phyloP scores from a whole-genome alignment of 1,284 basidiomycete genomes.

The Ganoderma multipileum region DNA sequence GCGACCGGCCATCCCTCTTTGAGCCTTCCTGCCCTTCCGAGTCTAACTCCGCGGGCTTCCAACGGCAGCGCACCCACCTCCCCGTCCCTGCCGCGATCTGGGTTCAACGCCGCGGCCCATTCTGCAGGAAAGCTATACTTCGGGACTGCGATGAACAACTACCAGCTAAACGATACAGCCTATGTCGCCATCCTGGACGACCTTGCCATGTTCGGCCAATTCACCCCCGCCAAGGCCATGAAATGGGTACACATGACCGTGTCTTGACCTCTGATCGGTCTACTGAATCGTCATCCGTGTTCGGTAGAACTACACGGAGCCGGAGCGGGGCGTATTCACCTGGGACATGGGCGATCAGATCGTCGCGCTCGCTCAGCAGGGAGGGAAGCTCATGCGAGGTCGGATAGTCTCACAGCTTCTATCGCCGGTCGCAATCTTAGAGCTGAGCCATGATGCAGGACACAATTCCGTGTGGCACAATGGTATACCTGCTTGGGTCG shows the following conservation, averaged over 20 bases:
- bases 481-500: constrained; percentile 58
- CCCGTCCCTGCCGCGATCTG: not conserved
- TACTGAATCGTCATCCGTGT: not conserved
- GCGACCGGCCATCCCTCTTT: not conserved
- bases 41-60: not conserved
- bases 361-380: constrained; percentile 50
- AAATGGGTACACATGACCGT: constrained; percentile 60
- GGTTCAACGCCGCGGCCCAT: constrained; percentile 45
- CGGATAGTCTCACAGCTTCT: not conserved
- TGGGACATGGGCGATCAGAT: constrained; percentile 53
- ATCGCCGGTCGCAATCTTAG: too few species aligned
- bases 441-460: too few species aligned
- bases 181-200: constrained; percentile 52
- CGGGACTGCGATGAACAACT: constrained; percentile 64
- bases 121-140: constrained; percentile 64
- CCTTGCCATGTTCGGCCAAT: constrained; percentile 51
- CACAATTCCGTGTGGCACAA: constrained; percentile 64
- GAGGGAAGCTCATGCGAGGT: constrained; percentile 45
- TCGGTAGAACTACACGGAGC: constrained; percentile 57
- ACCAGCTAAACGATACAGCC: constrained; percentile 52
- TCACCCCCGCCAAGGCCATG: constrained; percentile 61
- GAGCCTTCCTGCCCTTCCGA: not conserved
- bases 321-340: constrained; percentile 52
- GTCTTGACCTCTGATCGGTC: not conserved
- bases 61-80: not conserved